A percentile compares a stretch with the other conserved stretches of the same genome.
phyloP scores from a whole-genome alignment of 306 rosid genomes.

The Alnus glutinosa region DNA sequence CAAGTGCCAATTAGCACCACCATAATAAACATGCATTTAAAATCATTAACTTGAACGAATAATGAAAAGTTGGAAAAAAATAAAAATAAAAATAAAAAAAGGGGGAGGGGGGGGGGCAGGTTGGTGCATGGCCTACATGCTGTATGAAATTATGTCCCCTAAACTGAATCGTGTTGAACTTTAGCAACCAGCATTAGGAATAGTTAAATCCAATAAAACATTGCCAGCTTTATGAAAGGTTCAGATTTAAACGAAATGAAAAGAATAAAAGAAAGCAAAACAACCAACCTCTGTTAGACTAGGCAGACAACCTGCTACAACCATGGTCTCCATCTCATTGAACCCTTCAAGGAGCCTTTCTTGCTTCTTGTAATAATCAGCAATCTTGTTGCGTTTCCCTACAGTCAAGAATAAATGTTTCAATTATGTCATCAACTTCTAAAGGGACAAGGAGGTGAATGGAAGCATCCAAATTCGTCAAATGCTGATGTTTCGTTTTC shows the following conservation, averaged over 20 bases:
- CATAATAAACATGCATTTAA: not conserved
- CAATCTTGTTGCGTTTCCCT: slow-evolving; percentile 64
- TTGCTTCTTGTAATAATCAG: slow-evolving; percentile 72
- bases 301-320: slow-evolving; percentile 56
- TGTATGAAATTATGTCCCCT: too few species aligned
- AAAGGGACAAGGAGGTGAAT: not conserved
- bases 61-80: too few species aligned
- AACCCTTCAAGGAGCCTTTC: slow-evolving; percentile 77
- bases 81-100: too few species aligned
- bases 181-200: too few species aligned
- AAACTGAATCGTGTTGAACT: too few species aligned
- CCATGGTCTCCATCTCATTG: slow-evolving; percentile 75
- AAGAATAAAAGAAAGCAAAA: not conserved
- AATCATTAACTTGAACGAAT: not conserved
- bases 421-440: not conserved
- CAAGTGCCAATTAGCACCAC: not conserved
- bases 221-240: not conserved
- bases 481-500: not conserved
- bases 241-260: not conserved
- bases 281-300: slow-evolving; percentile 62
- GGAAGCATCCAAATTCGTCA: not conserved
- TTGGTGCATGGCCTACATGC: too few species aligned
- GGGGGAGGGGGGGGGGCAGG: too few species aligned
- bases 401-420: slow-evolving; percentile 1
- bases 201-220: not conserved